Base-by-base conservation (phyloP, 306 rosid genomes). In the Sesbania bispinosa region DNA sequence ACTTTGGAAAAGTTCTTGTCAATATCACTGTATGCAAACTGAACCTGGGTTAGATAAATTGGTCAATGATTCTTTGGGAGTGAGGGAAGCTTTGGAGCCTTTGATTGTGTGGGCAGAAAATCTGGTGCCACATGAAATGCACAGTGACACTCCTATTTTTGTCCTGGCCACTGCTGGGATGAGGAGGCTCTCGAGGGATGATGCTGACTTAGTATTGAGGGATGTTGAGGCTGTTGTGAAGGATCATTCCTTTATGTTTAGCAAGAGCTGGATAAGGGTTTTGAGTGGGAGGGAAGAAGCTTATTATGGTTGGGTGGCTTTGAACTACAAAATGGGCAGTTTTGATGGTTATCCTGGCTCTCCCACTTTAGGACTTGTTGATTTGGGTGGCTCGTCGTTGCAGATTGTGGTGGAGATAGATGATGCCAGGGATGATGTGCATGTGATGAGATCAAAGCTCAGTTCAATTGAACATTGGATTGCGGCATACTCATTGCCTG, bases 261-360 rank as follows among this genome's bases (percentile, higher is more conserved):
- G 67, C n/a, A 88, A 58, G 73, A 80, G 80, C 32, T 88, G 95
- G 88, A 86, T 89, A 27, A 86, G 92, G 81, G 91, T 89, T 59
- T 83, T 89, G 89, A 89, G 84, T 86, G 98, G 98, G 73, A 82
- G 60, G 27, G 96, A 92, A 62, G 98, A 89, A 68, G 98, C 98
- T 70, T 86, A 90, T 71, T 90, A 89, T 81, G 96, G 95, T 43
- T 89, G 96, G 98, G 85, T 92, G 38, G 96, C 96, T 73, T 84
- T 89, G 81, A 89, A 89, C 59, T 89, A 86, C 32, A 88, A 82
- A 82, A 85, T 86, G 90, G 91, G 85, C 23, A 74, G 74, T 23
- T 83, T 89, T 62, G 47, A 35, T 77, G 73, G 36, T 65, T 46
- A 73, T 73, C 63, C 74, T 3, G 57, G 74, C 52, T 52, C 81